phyloP scores from a whole-genome alignment of 768 basidiomycete genomes.

The Leccinum olivaceopallidum region DNA sequence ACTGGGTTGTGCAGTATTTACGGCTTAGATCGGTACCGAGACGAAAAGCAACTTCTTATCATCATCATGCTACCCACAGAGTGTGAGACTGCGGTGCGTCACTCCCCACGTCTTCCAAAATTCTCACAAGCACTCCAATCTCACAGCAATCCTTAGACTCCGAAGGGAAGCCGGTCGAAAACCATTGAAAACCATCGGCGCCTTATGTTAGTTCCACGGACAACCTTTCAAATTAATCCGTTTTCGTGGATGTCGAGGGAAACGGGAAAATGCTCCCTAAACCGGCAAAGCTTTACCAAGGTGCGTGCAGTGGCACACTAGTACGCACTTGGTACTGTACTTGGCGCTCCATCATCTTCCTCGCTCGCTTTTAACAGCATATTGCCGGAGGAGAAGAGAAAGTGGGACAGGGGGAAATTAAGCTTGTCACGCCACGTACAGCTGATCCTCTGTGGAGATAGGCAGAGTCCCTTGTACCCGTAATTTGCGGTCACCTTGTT shows the following conservation, averaged over 20 bases:
- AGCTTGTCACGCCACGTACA: too few relatives aligned
- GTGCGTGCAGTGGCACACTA: slow-evolving; percentile 51
- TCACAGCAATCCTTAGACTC: background rate
- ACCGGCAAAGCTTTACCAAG: slow-evolving; percentile 65
- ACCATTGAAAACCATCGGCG: too few relatives aligned
- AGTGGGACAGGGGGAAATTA: too few relatives aligned
- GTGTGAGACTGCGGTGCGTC: background rate
- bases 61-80: background rate
- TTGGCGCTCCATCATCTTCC: slow-evolving; percentile 53
- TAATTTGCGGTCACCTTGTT: too few relatives aligned
- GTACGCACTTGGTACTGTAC: slow-evolving; percentile 40
- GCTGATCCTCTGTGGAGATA: slow-evolving; percentile 1
- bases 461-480: too few relatives aligned
- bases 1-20: background rate
- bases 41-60: background rate
- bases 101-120: background rate
- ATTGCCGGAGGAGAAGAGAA: slow-evolving; percentile 20
- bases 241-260: slow-evolving; percentile 5
- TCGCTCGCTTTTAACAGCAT: slow-evolving; percentile 60
- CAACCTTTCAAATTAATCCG: background rate
- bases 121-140: background rate
- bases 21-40: background rate
- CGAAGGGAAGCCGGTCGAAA: slow-evolving; percentile 2
- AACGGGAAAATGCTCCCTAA: background rate
- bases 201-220: background rate